phyloP scores from a whole-genome alignment of 768 basidiomycete species.

The Lactifluus piperatus region DNA sequence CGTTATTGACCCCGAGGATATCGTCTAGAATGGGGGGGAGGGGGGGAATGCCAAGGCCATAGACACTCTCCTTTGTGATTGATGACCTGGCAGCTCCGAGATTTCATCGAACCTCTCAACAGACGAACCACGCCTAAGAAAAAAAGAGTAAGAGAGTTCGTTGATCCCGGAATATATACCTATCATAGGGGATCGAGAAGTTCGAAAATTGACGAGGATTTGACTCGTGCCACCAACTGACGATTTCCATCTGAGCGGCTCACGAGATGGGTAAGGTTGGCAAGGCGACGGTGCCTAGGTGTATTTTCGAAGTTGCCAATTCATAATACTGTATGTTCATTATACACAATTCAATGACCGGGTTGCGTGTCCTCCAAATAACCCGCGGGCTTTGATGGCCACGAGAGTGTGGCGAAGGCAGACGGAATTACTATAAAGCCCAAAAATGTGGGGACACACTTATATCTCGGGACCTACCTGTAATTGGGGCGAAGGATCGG shows the following conservation, averaged over 20 bases:
- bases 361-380: neutral
- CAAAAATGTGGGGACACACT: neutral
- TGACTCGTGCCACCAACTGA: neutral
- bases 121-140: neutral
- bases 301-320: neutral
- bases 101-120: neutral
- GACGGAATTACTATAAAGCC: neutral
- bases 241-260: neutral
- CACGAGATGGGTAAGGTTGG: neutral
- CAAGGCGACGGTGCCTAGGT: neutral
- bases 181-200: neutral
- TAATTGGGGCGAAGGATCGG: neutral
- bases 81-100: conserved; percentile 10
- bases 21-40: neutral
- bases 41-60: neutral
- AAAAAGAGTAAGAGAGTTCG: neutral
- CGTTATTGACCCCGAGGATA: neutral
- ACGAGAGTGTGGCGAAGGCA: neutral
- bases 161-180: neutral
- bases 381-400: conserved; percentile 2
- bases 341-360: neutral
- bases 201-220: neutral
- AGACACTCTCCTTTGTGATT: neutral
- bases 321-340: neutral
- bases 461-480: neutral